These are phyloP conservation scores for Penicillium freii DNA, from an alignment of 2,329 filamentous ascomycete genomes.

Conservation along the genomic window DNA sequence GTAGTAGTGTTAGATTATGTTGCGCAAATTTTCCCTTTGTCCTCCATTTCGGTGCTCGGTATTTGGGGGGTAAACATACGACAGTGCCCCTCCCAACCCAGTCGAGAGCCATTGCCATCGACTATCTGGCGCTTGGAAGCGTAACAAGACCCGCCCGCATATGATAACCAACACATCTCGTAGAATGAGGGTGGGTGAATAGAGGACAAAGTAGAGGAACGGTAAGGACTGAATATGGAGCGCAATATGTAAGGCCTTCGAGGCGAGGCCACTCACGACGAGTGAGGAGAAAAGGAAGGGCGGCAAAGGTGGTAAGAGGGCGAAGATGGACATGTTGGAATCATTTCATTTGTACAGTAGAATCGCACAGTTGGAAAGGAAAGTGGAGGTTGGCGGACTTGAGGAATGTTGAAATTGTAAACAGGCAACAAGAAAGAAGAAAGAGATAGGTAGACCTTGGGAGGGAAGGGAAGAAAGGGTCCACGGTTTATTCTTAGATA, in stretches of 20 bases:
- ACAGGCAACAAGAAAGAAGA: neutral
- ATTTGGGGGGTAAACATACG: slow-evolving; percentile 23
- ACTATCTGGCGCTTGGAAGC: slow-evolving; percentile 20
- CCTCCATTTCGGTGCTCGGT: neutral
- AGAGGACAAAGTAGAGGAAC: slow-evolving; percentile 35
- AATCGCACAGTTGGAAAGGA: neutral
- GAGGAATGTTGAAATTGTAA: neutral
- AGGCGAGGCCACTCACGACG: slow-evolving; percentile 33
- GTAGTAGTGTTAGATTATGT: slow-evolving; percentile 1
- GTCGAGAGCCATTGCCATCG: slow-evolving; percentile 27
- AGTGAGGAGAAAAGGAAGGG: slow-evolving; percentile 32
- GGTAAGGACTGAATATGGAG: slow-evolving; percentile 35
- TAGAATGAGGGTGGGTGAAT: slow-evolving; percentile 40
- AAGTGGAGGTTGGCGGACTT: neutral
- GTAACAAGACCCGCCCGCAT: slow-evolving; percentile 31
- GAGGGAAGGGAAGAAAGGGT: neutral
- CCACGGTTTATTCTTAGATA: slow-evolving; percentile 4
- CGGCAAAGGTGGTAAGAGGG: slow-evolving; percentile 20
- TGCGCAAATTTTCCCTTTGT: neutral
- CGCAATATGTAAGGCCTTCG: slow-evolving; percentile 36
- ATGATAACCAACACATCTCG: slow-evolving; percentile 36
- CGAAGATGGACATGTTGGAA: slow-evolving; percentile 21
- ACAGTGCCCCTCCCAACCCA: slow-evolving; percentile 26
- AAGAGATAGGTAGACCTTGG: neutral
- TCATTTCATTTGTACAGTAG: slow-evolving; percentile 22